Evolutionary conservation across 306 rosid genomes (phyloP), one percentile per base, ranked within the genome.

Genomic region (Begonia peltatifolia): DNA sequence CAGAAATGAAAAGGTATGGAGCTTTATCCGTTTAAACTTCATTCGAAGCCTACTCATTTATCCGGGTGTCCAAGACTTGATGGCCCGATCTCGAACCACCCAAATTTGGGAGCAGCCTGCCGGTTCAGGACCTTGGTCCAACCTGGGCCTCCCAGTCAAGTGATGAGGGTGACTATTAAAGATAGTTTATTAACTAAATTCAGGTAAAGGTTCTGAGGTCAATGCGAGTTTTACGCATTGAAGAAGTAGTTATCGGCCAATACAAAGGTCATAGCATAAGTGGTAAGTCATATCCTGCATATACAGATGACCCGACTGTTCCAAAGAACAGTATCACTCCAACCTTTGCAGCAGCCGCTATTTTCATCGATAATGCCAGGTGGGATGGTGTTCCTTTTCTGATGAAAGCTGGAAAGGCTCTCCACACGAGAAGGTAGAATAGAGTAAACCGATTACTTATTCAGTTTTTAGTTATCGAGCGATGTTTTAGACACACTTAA

Each of bases 301-400:
- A 90, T 63, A 72, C 63, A 42, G 87, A 85, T 51, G 97, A 85
- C 46, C 79, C 95, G 42, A 83, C 85, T 14, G 95, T 85, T 62
- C 87, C 94, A 47, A 78, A 72, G 3, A 81, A 68, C 46, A 90
- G 97, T 58, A 75, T 83, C 62, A 90, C 97, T 52, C 95, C 97
- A 41, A 90, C 97, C 16, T 90, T 90, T 76, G 97, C 97, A 4
- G 95, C 97, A 7, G 90, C 92, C 3, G 90, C 97, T 43, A 89
- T 90, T 66, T 90, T 90, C 60, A 76, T 90, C 30, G 59, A 79
- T 76, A 90, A 90, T 67, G 97, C 94, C 23, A 74, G 97, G 78
- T 90, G 97, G 97, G 97, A 90, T 65, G 95, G 95, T 13, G 95
- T 90, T 72, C 97, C 97, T 51, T 85, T 90, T 71, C 80, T 90